Conservation (phyloP, 352 stramenopile genomes). For the Globisporangium polare region DNA sequence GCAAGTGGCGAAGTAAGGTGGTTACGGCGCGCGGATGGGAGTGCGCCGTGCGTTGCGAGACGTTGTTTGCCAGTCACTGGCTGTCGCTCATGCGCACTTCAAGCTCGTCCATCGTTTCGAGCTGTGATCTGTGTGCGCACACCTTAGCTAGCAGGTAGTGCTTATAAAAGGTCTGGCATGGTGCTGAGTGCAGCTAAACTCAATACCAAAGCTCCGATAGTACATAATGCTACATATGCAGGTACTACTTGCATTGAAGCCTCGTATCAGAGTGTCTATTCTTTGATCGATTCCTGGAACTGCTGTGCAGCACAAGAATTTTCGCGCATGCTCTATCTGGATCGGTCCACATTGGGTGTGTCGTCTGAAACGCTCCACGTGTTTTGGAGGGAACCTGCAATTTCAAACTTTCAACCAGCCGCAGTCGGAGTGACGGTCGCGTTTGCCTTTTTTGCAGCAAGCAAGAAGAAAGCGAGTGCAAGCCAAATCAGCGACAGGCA, state of each 20-base stretch:
- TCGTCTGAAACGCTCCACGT: neutral
- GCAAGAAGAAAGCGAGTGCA: neutral
- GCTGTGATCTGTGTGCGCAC: neutral
- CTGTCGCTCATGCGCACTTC: constrained; percentile 19
- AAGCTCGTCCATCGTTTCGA: constrained; percentile 18
- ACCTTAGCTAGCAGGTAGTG: neutral
- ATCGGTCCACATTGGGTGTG: neutral
- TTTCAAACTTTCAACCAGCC: constrained; percentile 17
- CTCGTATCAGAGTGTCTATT: constrained; percentile 7
- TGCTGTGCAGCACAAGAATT: constrained; percentile 20
- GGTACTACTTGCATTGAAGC: neutral
- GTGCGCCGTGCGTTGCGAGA: neutral
- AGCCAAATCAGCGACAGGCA: neutral
- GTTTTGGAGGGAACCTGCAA: neutral
- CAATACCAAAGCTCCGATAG: neutral
- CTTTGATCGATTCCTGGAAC: neutral
- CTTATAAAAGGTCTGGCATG: neutral
- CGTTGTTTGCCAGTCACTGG: constrained; percentile 15
- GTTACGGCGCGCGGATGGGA: constrained; percentile 4
- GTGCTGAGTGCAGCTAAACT: neutral
- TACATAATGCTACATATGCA: neutral
- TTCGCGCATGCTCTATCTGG: constrained; percentile 12
- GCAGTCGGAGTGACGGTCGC: constrained; percentile 1
- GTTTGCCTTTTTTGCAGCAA: neutral
- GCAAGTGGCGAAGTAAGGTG: constrained; percentile 15